Base-by-base conservation (phyloP, 345 rosid genomes). In the Eucalyptus erythrocorys region DNA sequence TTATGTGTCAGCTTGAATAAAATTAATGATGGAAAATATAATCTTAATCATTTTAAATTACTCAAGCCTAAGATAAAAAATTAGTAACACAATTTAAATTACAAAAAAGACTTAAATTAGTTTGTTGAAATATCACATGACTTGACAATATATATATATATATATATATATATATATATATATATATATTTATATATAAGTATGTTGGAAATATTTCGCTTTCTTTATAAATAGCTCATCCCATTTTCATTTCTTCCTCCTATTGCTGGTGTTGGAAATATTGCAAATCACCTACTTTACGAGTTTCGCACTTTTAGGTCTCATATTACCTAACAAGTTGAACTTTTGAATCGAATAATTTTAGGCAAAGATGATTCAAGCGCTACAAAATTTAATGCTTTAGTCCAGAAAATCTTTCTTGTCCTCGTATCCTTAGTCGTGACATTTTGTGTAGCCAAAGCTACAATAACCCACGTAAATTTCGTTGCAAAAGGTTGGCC, bases 111-210 rank as follows among this genome's bases (percentile, higher is more conserved):
- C 2, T 40, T 68, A 17, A 34, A 34, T 5, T 17, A 32, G 43
- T 68, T 68, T 68, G 26, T 68, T 34, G 80, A 68, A 68, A 9
- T 68, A 2, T 68, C 0, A 10, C 43, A 40, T 9, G 80, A 22
- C 0, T 17, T 34, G 80, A 68, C 21, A 34, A 17, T 34, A 17
- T 17, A 9, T 7, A 3, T 50, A 49, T 49, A 0, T 14, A 14
- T 49, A n/a, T 42, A 4, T 42, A 42, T 42, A 42, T 42, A 0
- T 14, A 14, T 48, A 1, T 48, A 2, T 48, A 5, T 48, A 3
- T 49, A 1, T 49, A 1, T 49, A 0, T 49, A 0, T 48, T 4
- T 48, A 0, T 48, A 14, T 14, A 4, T 48, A 2, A 15, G 9
- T 50, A 0, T 51, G 1, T 51, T 51, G 57, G 57, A 51, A 51